phyloP scores from a whole-genome alignment of 768 basidiomycete genomes.

The Boletus eberwhitei region DNA sequence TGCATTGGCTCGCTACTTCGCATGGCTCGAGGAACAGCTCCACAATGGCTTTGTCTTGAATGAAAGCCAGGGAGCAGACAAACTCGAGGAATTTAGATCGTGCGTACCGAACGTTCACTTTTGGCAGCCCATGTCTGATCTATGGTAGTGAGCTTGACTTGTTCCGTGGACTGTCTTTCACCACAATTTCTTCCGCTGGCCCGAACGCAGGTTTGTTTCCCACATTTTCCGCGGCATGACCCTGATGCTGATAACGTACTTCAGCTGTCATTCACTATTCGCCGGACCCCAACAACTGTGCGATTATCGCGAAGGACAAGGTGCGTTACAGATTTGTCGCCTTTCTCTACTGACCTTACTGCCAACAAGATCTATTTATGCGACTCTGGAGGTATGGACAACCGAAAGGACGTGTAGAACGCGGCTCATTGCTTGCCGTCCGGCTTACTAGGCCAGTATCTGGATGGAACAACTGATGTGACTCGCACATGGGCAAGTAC shows the following conservation, averaged over 20 bases:
- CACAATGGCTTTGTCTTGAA: conserved; percentile 55
- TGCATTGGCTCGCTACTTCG: conserved; percentile 85
- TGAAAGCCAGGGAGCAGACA: conserved; percentile 78
- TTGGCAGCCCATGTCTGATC: not conserved
- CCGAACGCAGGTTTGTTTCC: conserved; percentile 76
- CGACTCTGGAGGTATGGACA: conserved; percentile 73
- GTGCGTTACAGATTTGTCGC: conserved; percentile 30
- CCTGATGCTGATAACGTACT: not conserved
- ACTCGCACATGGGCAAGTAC: conserved; percentile 77
- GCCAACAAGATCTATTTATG: conserved; percentile 63
- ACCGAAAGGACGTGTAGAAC: not conserved
- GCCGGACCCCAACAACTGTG: conserved; percentile 71
- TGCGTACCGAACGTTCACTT: conserved; percentile 37
- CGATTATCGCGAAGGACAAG: conserved; percentile 72
- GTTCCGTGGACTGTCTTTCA: conserved; percentile 87
- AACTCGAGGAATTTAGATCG: conserved; percentile 80
- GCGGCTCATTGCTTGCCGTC: not conserved
- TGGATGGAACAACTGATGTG: conserved; percentile 94
- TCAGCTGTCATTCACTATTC: conserved; percentile 91
- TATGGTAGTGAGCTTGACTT: conserved; percentile 60
- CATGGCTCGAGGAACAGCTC: conserved; percentile 90
- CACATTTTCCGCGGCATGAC: not conserved
- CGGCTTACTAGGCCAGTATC: conserved; percentile 59
- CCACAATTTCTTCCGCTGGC: conserved; percentile 89
- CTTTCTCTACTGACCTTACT: conserved; percentile 34